Evolutionary conservation across 2,329 filamentous ascomycete species (phyloP).

Genomic region (Sporothrix curviconia): DNA sequence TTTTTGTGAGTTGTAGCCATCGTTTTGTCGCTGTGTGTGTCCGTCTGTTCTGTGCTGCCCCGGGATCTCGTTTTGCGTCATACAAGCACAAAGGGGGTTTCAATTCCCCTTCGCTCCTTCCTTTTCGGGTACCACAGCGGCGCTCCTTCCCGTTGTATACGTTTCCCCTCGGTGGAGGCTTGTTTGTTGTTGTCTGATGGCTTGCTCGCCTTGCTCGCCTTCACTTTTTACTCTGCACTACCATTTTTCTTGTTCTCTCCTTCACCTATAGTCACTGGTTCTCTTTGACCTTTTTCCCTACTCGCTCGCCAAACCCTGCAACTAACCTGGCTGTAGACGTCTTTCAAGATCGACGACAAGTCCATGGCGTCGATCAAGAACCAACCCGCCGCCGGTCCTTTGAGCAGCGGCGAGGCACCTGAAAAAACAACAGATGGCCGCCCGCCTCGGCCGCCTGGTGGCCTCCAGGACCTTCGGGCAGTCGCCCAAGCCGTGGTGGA

Average conservation of each 20-base stretch:
- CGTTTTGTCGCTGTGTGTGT: neutral
- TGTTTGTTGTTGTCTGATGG: constrained; percentile 25
- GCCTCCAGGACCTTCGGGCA: constrained; percentile 12
- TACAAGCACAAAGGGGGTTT: neutral
- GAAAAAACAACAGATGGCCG: neutral
- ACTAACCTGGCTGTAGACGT: constrained; percentile 44
- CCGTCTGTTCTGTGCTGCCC: neutral
- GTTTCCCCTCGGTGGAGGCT: neutral
- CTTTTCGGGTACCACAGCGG: neutral
- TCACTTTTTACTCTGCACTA: neutral
- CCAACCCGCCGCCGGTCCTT: neutral
- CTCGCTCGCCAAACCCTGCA: neutral
- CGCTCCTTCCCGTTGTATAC: constrained; percentile 3
- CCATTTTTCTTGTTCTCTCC: neutral
- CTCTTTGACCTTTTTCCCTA: neutral
- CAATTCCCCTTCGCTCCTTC: constrained; percentile 8
- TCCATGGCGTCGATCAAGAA: constrained; percentile 17
- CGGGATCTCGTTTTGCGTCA: constrained; percentile 6
- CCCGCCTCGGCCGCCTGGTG: constrained; percentile 24
- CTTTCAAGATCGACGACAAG: constrained; percentile 60
- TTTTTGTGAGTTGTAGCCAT: constrained; percentile 9
- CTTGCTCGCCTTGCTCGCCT: constrained; percentile 20
- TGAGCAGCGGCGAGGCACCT: constrained; percentile 18
- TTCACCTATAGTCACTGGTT: too few relatives aligned
- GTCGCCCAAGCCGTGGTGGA: constrained; percentile 27